Conservation (phyloP, 768 basidiomycete genomes). For the Suillus tomentosus region DNA sequence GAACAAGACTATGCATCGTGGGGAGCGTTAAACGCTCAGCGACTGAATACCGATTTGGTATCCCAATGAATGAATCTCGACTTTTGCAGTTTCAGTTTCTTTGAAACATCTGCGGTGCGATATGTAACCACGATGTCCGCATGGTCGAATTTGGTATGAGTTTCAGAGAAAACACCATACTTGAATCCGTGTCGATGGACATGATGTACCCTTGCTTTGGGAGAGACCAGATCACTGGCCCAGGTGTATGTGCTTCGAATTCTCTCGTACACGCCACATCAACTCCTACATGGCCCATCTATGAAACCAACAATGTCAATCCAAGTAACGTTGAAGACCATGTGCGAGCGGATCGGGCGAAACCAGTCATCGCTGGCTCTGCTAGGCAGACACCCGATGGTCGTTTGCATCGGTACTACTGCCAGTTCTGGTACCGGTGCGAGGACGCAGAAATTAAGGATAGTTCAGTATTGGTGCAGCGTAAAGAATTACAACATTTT, state of each 20-base stretch:
- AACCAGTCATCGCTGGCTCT: background rate
- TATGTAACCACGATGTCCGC: background rate
- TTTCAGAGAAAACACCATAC: background rate
- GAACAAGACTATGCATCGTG: background rate
- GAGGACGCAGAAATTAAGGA: background rate
- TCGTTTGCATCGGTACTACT: background rate
- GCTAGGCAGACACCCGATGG: background rate
- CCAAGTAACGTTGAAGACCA: background rate
- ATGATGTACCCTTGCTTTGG: background rate
- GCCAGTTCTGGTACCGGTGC: background rate
- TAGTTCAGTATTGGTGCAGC: background rate
- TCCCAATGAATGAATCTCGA: background rate
- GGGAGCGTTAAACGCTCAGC: background rate
- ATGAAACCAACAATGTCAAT: background rate
- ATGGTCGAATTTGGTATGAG: background rate
- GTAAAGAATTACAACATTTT: constrained; percentile 5
- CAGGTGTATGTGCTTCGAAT: background rate
- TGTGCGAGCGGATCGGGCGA: background rate
- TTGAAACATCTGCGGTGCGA: background rate
- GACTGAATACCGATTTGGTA: no score
- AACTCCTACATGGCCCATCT: background rate
- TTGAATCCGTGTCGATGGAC: background rate
- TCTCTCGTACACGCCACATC: background rate
- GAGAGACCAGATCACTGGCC: background rate
- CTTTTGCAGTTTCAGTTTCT: background rate